Conservation (phyloP, 306 rosid genomes). For the Gynostemma pentaphyllum region DNA sequence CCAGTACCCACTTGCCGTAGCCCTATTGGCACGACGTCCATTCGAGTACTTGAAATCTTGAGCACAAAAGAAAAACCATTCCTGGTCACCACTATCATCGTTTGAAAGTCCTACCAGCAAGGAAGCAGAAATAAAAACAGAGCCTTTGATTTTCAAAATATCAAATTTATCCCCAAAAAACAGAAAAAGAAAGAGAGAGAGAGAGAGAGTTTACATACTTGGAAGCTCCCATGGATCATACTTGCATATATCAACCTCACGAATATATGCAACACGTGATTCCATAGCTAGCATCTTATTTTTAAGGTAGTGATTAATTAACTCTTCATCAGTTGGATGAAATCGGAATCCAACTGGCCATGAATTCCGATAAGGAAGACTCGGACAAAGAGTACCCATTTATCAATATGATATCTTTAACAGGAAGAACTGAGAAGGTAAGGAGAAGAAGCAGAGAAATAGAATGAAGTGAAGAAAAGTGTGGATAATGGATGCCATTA, state of each 20-base stretch:
- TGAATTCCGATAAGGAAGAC: background rate
- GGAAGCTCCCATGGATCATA: constrained; percentile 48
- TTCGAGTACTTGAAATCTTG: constrained; percentile 24
- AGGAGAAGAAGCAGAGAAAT: background rate
- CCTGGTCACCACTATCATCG: constrained; percentile 24
- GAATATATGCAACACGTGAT: constrained; percentile 12
- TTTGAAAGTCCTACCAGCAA: constrained; percentile 19
- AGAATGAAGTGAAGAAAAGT: background rate
- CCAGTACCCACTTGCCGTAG: constrained; percentile 53
- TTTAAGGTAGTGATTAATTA: constrained; percentile 31
- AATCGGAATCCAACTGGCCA: constrained; percentile 32
- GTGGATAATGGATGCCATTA: background rate
- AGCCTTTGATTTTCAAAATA: background rate
- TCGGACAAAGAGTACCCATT: too few relatives aligned
- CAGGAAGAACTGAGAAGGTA: background rate
- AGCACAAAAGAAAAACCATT: constrained; percentile 54
- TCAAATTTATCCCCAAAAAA: background rate
- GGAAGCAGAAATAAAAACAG: background rate
- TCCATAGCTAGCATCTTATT: constrained; percentile 22
- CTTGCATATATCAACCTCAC: constrained; percentile 34
- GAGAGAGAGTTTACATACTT: constrained; percentile 20
- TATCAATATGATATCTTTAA: background rate
- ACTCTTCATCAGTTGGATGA: constrained; percentile 58
- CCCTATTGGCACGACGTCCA: constrained; percentile 22
- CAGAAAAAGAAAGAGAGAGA: background rate